Evolutionary conservation across 2,329 filamentous ascomycete genomes (phyloP), one percentile per base, ranked within the genome.

Genomic region (Aurifilum marmelostoma): DNA sequence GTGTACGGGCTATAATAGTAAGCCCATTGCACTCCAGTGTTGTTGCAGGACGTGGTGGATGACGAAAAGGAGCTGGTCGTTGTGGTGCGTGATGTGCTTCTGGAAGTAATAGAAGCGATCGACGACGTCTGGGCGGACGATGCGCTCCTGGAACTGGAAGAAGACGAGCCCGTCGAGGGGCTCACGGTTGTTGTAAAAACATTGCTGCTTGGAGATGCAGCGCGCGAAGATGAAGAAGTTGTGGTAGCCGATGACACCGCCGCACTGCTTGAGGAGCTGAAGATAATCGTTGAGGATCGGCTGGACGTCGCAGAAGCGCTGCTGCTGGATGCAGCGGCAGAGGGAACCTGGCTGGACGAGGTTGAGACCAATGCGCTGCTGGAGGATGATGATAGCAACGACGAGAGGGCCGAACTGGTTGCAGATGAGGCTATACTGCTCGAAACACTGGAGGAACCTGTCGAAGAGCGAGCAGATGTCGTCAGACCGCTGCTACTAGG

Each of bases 11-110:
- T 61, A 3, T 34, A 24, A 39, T 61, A 61, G 58, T 61, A 61
- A 41, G 58, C 58, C 58, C 58, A 61, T 41, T 61, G 58, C 9
- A 61, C 32, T n/a, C 14, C 21, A 24, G 29, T 37, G 8, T 61
- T 61, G 29, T 39, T 39, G 37, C 58, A 61, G 37, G 58, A 24
- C 34, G 58, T 14, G 50, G 50, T 54, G n/a, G n/a, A 2, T 11
- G 50, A 27, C 9, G 50, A 54, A 21, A 14, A 27, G 7, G 18
- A 47, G 43, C 43, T 47, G 2, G 43, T 47, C 12, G 50, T 54
- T 54, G 50, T 27, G 14, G 24, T 11, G 47, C n/a, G 8, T 50
- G 47, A n/a, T 24, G 2, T 52, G 21, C 47, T 52, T 24, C 47
- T 52, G 47, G 34, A 54, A 7, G 50, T 54, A 54, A 16, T 54